Evolutionary conservation across 768 basidiomycete species (phyloP).

Genomic region (Kwoniella heveanensis): DNA sequence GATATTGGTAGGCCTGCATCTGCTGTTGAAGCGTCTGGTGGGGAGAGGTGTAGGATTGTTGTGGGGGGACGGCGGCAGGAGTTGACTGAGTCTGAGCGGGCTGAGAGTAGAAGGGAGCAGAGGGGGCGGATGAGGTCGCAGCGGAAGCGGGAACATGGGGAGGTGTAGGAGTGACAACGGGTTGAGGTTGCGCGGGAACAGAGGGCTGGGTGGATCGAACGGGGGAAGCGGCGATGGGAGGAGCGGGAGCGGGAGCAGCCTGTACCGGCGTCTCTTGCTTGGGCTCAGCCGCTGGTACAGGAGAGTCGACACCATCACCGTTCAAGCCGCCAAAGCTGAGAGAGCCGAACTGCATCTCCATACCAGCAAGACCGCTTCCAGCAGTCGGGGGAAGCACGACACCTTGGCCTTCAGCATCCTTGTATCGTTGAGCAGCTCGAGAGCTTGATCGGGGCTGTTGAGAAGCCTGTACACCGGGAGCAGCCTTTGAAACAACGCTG

Average conservation of each 20-base stretch:
- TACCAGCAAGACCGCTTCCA: conserved; percentile 31
- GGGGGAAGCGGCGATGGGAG: conserved; percentile 36
- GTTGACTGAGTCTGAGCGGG: conserved; percentile 19
- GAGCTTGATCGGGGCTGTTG: conserved; percentile 50
- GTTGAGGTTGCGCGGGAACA: conserved; percentile 26
- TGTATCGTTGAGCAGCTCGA: conserved; percentile 50
- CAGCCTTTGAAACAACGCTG: conserved; percentile 34
- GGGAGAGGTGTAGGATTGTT: conserved; percentile 37
- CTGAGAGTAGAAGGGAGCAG: conserved; percentile 23
- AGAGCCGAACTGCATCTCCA: conserved; percentile 57
- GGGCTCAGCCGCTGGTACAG: conserved; percentile 30
- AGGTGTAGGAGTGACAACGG: conserved; percentile 14
- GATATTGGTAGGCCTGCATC: conserved; percentile 40
- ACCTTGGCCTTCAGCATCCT: conserved; percentile 53
- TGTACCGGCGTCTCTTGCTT: conserved; percentile 35
- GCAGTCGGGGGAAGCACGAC: conserved; percentile 54
- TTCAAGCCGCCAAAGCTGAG: conserved; percentile 55
- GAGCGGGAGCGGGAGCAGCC: conserved; percentile 28
- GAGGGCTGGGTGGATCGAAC: conserved; percentile 30
- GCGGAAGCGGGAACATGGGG: conserved; percentile 2
- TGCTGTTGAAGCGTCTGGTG: conserved; percentile 50
- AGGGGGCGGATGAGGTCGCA: conserved; percentile 14
- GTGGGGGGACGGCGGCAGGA: conserved; percentile 24
- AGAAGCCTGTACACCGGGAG: conserved; percentile 31
- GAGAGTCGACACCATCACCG: conserved; percentile 46